Base-by-base conservation (phyloP, 352 stramenopile species). In the Phytopythium oedochilum region DNA sequence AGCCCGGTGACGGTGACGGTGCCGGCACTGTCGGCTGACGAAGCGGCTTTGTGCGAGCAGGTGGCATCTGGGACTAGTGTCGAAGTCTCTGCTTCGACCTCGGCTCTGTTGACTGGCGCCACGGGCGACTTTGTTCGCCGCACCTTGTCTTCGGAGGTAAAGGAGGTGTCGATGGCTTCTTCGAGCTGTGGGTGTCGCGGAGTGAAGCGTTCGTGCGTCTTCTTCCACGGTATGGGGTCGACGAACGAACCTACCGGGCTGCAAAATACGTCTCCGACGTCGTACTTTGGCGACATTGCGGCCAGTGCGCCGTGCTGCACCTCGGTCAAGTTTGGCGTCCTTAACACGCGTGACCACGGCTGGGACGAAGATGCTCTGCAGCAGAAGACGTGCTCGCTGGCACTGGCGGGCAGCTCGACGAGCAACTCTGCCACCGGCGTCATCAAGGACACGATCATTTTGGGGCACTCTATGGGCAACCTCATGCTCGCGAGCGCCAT, bases 381-480 rank as follows among this genome's bases (percentile, higher is more conserved):
- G 49, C 49, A 78, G 18, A 67, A 66, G 12, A 12, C 74, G 43
- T 76, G 73, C 55, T 39, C 74, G 42, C 50, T 67, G 6, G 64
- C 68, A 1, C 28, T 68, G 8, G 53, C 44, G 0, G 32, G 69
- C 42, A 69, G 54, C 12, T 51, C 57, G 12, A 63, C 59, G 2
- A 60, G 68, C 22, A 59, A 56, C 26, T 43, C 32, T 25, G 64
- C 49, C 4, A 50, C 57, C 7, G 49, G 53, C 9, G 54, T 68
- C 43, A 72, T 79, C 38, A 52, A 65, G 12, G 62, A 79, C 46
- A 71, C 71, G 1, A 81, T 82, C 44, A 52, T 85, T 17, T 55
- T 82, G 18, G 66, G 66, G 17, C 71, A 85, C 49, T 85, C 74
- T 0, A 82, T 82, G 69, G 71, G 71, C 15, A 71, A 69, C 10